Evolutionary conservation across 768 basidiomycete genomes (phyloP).

Genomic region (Tephrocybe sp.): DNA sequence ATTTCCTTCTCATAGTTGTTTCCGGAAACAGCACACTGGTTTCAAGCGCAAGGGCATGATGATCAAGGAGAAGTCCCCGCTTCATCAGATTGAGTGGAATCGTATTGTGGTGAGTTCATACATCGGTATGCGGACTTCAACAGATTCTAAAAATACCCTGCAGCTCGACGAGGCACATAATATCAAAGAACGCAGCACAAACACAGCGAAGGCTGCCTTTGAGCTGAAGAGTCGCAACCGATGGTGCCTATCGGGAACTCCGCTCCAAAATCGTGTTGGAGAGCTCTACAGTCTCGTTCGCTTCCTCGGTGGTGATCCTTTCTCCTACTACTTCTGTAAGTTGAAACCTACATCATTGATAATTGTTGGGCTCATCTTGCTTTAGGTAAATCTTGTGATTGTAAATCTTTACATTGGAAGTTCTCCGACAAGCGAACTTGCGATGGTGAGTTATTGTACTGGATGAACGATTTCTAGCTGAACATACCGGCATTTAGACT

Average conservation of each 20-base stretch:
- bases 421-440: constrained; percentile 82
- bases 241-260: constrained; percentile 98
- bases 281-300: constrained; percentile 93
- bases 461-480: neutral
- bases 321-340: constrained; percentile 89
- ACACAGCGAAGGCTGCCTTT: constrained; percentile 97
- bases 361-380: neutral
- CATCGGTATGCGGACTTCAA: neutral
- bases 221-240: constrained; percentile 75
- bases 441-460: constrained; percentile 58
- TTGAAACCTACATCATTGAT: neutral
- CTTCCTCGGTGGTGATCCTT: constrained; percentile 91
- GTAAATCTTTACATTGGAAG: constrained; percentile 94
- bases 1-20: constrained; percentile 51
- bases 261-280: constrained; percentile 97
- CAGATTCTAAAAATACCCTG: neutral
- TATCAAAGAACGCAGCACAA: constrained; percentile 93
- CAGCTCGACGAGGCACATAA: constrained; percentile 96
- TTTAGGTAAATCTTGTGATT: constrained; percentile 83
- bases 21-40: constrained; percentile 89
- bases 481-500: constrained; percentile 43
- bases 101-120: constrained; percentile 61
- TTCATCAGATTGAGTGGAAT: constrained; percentile 86
- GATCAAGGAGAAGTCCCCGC: constrained; percentile 82
- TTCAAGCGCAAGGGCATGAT: constrained; percentile 84